Evolutionary conservation across 2,329 filamentous ascomycete species (phyloP), one percentile per base, ranked within the genome.

Genomic region (Ophiostoma australiae): DNA sequence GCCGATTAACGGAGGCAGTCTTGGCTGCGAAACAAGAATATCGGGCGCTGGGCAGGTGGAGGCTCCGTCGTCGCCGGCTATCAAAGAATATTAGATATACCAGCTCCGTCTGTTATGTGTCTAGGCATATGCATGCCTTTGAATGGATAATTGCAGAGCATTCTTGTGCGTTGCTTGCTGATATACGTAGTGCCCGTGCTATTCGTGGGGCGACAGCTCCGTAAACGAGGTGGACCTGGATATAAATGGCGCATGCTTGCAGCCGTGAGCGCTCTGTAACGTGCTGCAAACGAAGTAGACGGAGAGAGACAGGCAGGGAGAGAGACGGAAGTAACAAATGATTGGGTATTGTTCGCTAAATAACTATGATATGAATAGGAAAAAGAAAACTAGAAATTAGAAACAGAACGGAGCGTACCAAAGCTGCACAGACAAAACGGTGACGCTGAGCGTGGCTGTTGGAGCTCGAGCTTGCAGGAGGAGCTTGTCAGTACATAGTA

Each of bases 191-290:
- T 41, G 10, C 10, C 20, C 41, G 44, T n/a, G 44, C n/a, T 15
- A 27, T 23, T 27, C 52, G 52, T 58, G 52, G 52, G 10, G 52
- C 52, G 44, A 58, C 6, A 58, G 52, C 52, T 63, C 58, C 27
- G 58, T 63, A 63, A 63, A 17, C 15, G 20, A n/a, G 5, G 58
- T 63, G 58, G 58, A 33, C 58, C 58, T 17, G n/a, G 48, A 27
- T 10, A 27, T 65, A 70, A 37, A 69, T n/a, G 63, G 63, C 63
- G 63, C 63, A 66, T 35, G 61, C 41, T 27, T 23, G 52, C 17
- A 48, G 13, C 37, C 8, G 37, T 39, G 8, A n/a, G n/a, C n/a
- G n/a, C n/a, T n/a, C n/a, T n/a, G 11, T 20, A 48, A 17, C 13
- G 41, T 44, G 13, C 13, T 17, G 5, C 17, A 44, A n/a, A 48